Evolutionary conservation across 306 rosid species (phyloP).

Genomic region (Pyrus pyrifolia): DNA sequence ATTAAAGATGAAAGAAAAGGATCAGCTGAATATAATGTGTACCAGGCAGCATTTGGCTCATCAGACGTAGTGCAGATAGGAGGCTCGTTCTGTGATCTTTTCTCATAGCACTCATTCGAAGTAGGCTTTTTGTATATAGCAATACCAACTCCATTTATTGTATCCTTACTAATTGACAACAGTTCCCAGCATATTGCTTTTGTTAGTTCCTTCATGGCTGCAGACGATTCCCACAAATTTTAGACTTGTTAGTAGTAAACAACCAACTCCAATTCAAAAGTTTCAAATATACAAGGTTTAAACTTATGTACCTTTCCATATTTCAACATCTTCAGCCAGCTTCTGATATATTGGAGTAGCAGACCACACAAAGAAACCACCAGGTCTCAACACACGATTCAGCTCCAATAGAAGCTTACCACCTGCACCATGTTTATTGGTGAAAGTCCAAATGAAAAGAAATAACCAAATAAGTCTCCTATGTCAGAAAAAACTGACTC

Average conservation of each 20-base stretch:
- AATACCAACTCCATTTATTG: conserved; percentile 68
- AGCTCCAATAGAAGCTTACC: conserved; percentile 98
- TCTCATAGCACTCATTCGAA: conserved; percentile 80
- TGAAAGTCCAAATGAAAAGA: conserved; percentile 16
- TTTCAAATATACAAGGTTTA: background rate
- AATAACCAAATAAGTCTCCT: conserved; percentile 1
- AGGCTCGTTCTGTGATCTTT: conserved; percentile 59
- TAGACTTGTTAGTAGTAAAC: conserved; percentile 22
- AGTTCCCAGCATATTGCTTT: conserved; percentile 85
- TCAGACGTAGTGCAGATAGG: conserved; percentile 66
- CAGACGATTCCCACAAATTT: conserved; percentile 17
- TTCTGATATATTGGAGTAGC: conserved; percentile 97
- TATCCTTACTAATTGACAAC: conserved; percentile 67
- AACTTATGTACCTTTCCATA: conserved; percentile 63
- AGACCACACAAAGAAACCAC: conserved; percentile 97
- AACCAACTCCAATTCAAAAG: background rate
- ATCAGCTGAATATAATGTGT: conserved; percentile 14
- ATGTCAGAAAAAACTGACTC: background rate
- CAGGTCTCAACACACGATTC: conserved; percentile 93
- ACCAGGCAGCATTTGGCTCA: conserved; percentile 94
- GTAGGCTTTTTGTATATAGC: conserved; percentile 79
- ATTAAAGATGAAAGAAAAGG: background rate
- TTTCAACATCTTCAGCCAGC: conserved; percentile 69
- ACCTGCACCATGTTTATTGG: conserved; percentile 46
- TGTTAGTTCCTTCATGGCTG: conserved; percentile 85